A percentile compares a stretch with the other conserved stretches of the same genome.
Conservation (phyloP, 768 basidiomycete genomes). For the Lentinus brumalis region DNA sequence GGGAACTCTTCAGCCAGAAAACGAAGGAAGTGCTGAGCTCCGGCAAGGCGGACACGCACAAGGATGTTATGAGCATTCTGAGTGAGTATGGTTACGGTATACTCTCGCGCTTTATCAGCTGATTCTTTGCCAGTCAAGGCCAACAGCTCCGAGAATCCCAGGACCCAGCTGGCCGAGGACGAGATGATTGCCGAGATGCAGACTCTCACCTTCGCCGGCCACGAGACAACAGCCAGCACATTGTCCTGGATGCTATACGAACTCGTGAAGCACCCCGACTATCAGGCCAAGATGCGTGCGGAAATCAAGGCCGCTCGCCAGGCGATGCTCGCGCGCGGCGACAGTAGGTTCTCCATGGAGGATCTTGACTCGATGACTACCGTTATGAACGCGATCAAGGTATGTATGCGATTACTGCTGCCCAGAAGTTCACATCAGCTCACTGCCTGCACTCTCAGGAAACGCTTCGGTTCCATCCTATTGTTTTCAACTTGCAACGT, state of each 20-base stretch:
- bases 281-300: constrained; percentile 8
- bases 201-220: not conserved
- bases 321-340: not conserved
- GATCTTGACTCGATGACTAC: constrained; percentile 1
- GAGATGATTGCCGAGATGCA: constrained; percentile 19
- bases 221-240: constrained; percentile 5
- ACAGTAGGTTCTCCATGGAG: constrained; percentile 14
- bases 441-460: constrained; percentile 5
- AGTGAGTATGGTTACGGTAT: not conserved
- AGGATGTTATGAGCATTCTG: constrained; percentile 22
- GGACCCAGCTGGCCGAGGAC: not conserved
- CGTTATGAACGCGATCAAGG: constrained; percentile 24
- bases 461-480: constrained; percentile 24
- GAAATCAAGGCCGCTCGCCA: constrained; percentile 7
- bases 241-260: constrained; percentile 9
- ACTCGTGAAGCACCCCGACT: constrained; percentile 1
- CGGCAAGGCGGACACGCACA: not conserved
- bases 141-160: constrained; percentile 17
- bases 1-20: constrained; percentile 1
- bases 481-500: constrained; percentile 21
- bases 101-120: not conserved
- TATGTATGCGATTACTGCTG: not conserved
- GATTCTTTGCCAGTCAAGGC: constrained; percentile 8
- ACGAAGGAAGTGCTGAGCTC: not conserved
- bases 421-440: not conserved